Conservation (phyloP, 345 rosid species). For the Viola odorata region DNA sequence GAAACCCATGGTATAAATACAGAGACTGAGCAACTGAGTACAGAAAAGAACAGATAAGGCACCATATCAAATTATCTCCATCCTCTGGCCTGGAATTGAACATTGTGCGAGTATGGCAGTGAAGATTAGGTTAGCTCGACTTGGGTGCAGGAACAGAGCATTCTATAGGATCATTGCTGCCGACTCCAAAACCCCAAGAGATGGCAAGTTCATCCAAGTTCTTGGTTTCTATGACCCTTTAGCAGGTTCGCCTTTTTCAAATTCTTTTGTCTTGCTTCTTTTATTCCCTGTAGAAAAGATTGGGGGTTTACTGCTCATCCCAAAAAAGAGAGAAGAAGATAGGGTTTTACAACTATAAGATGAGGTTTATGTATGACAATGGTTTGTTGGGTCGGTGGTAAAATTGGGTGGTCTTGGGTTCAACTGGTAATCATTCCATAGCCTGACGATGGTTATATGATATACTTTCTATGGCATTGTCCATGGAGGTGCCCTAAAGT, state of each 20-base stretch:
- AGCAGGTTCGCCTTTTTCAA: neutral
- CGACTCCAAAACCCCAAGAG: neutral
- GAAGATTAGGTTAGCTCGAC: neutral
- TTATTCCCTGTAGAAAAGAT: neutral
- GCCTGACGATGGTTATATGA: too few relatives aligned
- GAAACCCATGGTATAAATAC: too few relatives aligned
- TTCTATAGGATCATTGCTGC: neutral
- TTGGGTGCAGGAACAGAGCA: neutral
- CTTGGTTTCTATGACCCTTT: constrained; percentile 1
- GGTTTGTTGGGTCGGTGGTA: neutral
- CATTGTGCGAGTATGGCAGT: neutral
- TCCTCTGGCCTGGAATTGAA: neutral
- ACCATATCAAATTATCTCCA: neutral
- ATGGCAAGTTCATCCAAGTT: neutral
- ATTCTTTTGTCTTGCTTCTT: neutral
- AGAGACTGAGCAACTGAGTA: neutral
- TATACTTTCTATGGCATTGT: too few relatives aligned
- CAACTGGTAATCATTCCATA: too few relatives aligned
- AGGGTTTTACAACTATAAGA: neutral
- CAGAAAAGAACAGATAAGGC: neutral
- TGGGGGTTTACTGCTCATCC: neutral
- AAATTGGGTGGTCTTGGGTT: neutral
- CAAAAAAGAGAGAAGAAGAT: too few relatives aligned
- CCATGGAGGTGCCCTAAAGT: too few relatives aligned
- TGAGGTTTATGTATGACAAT: neutral